Evolutionary conservation across 1,284 basidiomycete species (phyloP).

Genomic region (Puccinia triticina): DNA sequence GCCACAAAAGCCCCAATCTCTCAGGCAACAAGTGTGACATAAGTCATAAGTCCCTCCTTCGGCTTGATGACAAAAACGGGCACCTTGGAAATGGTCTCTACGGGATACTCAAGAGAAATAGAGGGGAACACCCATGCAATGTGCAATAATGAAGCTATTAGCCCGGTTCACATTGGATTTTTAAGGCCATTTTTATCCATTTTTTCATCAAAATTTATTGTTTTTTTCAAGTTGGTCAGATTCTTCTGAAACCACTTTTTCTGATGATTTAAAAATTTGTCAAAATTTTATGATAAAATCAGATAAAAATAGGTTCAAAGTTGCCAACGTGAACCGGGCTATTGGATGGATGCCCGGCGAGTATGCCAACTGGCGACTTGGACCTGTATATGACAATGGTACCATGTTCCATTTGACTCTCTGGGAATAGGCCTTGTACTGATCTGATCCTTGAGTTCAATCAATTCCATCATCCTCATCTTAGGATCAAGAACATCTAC

Average conservation of each 20-base stretch:
- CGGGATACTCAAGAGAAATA: slow-evolving; percentile 88
- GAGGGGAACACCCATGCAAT: slow-evolving; percentile 93
- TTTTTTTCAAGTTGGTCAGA: too few relatives aligned
- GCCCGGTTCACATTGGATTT: too few relatives aligned
- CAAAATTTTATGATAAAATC: too few relatives aligned
- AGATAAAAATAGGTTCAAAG: too few relatives aligned
- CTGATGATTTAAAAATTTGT: too few relatives aligned
- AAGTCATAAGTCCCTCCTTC: too few relatives aligned
- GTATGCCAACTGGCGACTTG: slow-evolving; percentile 62
- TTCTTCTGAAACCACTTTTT: too few relatives aligned
- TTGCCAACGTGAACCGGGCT: too few relatives aligned
- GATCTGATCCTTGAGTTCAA: slow-evolving; percentile 73
- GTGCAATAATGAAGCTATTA: slow-evolving; percentile 78
- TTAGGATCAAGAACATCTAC: slow-evolving; percentile 74
- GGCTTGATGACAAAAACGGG: slow-evolving; percentile 68
- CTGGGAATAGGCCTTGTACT: slow-evolving; percentile 82
- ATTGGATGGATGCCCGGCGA: slow-evolving; percentile 58
- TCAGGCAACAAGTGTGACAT: too few relatives aligned
- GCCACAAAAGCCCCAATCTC: too few relatives aligned
- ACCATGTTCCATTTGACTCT: slow-evolving; percentile 87
- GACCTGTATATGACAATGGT: slow-evolving; percentile 95
- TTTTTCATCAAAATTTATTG: too few relatives aligned
- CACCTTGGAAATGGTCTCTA: slow-evolving; percentile 66
- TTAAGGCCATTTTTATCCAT: too few relatives aligned
- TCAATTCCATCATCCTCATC: slow-evolving; percentile 55